Evolutionary conservation across 2,329 filamentous ascomycete genomes (phyloP).

Genomic region (Ophiocordyceps polyrhachis-furcata): DNA sequence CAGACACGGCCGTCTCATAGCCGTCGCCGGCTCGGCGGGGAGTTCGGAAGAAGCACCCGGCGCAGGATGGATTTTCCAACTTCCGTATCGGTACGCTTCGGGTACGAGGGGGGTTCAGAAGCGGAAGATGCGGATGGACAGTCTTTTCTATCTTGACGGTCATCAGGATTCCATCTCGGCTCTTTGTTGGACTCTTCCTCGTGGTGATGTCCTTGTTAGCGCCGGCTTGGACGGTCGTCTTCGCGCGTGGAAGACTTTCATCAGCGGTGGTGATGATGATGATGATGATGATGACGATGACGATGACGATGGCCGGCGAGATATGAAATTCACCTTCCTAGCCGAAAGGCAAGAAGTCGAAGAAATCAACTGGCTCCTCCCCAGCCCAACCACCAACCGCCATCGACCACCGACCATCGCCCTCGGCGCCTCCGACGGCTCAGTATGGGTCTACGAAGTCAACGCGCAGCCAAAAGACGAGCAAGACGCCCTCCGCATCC

Average conservation of each 20-base stretch:
- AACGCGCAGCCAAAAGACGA: slow-evolving; percentile 36
- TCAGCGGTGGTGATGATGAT: slow-evolving; percentile 26
- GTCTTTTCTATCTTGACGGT: slow-evolving; percentile 62
- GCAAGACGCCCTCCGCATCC: slow-evolving; percentile 50
- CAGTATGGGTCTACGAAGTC: slow-evolving; percentile 90
- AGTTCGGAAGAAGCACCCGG: slow-evolving; percentile 44
- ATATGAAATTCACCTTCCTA: slow-evolving; percentile 39
- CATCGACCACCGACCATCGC: slow-evolving; percentile 62
- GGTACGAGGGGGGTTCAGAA: no score
- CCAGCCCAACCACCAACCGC: slow-evolving; percentile 47
- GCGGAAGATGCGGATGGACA: slow-evolving; percentile 29
- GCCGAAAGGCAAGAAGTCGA: slow-evolving; percentile 76
- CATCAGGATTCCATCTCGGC: slow-evolving; percentile 86
- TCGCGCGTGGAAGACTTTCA: slow-evolving; percentile 42
- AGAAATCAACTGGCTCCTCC: slow-evolving; percentile 77
- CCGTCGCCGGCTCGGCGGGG: slow-evolving; percentile 62
- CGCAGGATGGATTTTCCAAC: slow-evolving; percentile 72
- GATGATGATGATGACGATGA: no score
- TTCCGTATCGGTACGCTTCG: slow-evolving; percentile 42
- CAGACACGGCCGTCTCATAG: slow-evolving; percentile 53
- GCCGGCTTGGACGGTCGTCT: slow-evolving; percentile 76
- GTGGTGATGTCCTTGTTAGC: slow-evolving; percentile 69
- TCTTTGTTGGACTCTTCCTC: slow-evolving; percentile 64
- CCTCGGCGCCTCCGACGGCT: slow-evolving; percentile 75
- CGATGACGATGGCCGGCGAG: no score